phyloP scores from a whole-genome alignment of 257 asterid genomes.

The Petunia axillaris region DNA sequence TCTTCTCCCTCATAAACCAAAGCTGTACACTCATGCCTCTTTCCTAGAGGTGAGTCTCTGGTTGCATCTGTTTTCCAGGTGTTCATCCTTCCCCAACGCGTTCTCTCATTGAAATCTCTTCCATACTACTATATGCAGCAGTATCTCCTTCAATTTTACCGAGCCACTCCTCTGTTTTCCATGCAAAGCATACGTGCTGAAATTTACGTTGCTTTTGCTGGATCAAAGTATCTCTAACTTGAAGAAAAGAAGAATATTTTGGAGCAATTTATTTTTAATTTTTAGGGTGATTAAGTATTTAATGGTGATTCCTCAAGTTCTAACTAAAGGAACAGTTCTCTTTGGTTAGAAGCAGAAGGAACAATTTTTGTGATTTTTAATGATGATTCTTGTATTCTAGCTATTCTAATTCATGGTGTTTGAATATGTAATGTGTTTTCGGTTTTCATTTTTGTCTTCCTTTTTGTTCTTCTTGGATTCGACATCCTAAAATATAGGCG shows the following conservation, averaged over 20 bases:
- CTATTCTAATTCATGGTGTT: neutral
- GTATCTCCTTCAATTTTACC: neutral
- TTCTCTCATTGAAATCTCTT: neutral
- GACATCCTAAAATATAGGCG: neutral
- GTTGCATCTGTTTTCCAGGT: neutral
- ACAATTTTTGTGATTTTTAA: conserved; percentile 4
- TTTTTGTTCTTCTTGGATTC: neutral
- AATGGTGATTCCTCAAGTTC: neutral
- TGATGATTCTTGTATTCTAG: neutral
- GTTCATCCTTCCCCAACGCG: neutral
- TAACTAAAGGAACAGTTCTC: neutral
- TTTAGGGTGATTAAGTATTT: neutral
- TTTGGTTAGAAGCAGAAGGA: neutral
- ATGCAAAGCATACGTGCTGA: neutral
- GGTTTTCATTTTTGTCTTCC: neutral
- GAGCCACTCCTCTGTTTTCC: conserved; percentile 1
- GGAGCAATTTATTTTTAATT: neutral
- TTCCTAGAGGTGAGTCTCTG: conserved; percentile 5
- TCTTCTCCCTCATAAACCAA: conserved; percentile 16
- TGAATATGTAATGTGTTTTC: neutral
- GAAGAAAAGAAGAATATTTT: conserved; percentile 9
- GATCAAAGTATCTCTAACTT: neutral
- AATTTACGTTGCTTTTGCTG: neutral
- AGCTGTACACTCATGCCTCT: neutral
- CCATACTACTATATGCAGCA: conserved; percentile 19